Evolutionary conservation across 768 basidiomycete species (phyloP), one percentile per base, ranked within the genome.

Genomic region (Gloeostereum incarnatum): DNA sequence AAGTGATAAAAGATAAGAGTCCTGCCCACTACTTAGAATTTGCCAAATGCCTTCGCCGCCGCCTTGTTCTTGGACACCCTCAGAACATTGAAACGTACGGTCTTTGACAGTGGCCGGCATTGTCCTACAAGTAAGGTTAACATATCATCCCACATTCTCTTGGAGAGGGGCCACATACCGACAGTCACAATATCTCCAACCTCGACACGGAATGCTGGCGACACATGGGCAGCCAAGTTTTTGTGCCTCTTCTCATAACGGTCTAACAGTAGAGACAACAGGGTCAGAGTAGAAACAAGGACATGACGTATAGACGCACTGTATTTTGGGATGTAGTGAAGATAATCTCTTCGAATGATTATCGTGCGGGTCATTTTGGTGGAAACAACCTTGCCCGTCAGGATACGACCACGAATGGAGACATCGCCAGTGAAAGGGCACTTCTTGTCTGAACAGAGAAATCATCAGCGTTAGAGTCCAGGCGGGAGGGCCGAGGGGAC

Each of bases 361-460:
- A 97, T 75, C 43, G 96, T 98, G 59, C 94, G 89, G 60, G 85
- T 94, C 96, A 99, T 98, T 76, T 99, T 99, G 33, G 93, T 96
- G 38, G 94, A 98, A 45, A 97, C 72, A 45, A 99, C 94, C 62
- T 89, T 89, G 62, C 96, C 96, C 35, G 92, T 94, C 46, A 99
- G 70, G 67, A 99, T 99, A 54, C 96, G 93, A 40, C 96, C 96
- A 58, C 96, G 94, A 61, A 99, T 99, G 40, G 96, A 98, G 54
- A 99, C 70, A 50, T 91, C 71, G 48, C 94, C 88, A 48, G 90
- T 93, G 76, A 97, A 99, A 19, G 96, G 96, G 71, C 96, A 99
- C 69, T 99, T 99, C 75, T 98, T 98, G 78, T 99, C 96, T 91
- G n/a, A 52, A 30, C 30, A 21, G 13, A 18, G 11, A 35, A 31